phyloP scores from a whole-genome alignment of 306 rosid genomes.

The Astragalus glycyphyllos region DNA sequence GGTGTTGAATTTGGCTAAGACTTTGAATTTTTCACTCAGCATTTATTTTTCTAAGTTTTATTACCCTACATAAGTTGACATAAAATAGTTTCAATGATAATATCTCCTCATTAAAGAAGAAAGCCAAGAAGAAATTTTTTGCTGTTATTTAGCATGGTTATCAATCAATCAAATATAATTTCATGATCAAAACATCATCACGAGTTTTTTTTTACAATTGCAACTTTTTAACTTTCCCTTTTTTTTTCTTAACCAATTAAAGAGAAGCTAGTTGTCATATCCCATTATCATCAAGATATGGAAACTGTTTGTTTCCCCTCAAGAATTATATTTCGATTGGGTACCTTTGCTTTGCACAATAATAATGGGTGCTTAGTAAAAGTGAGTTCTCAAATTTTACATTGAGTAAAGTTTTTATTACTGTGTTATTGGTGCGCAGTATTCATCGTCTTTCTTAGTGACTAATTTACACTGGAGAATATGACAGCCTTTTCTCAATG shows the following conservation, averaged over 20 bases:
- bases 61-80: not conserved
- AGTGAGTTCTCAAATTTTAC: not conserved
- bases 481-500: too few relatives aligned
- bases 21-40: conserved; percentile 17
- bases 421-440: too few relatives aligned
- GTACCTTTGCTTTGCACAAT: not conserved
- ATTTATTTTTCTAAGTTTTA: not conserved
- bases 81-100: conserved; percentile 13
- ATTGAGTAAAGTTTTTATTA: not conserved
- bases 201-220: conserved; percentile 1
- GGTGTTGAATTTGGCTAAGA: not conserved
- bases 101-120: not conserved
- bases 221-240: not conserved
- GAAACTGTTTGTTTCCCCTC: too few relatives aligned
- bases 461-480: too few relatives aligned
- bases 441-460: too few relatives aligned
- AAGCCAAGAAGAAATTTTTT: conserved; percentile 14
- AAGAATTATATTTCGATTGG: too few relatives aligned
- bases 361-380: not conserved
- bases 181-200: conserved; percentile 32
- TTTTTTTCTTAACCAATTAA: not conserved
- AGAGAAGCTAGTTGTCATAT: not conserved
- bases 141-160: conserved; percentile 23
- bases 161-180: conserved; percentile 5
- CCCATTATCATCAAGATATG: not conserved